Evolutionary conservation across 805 yeast species (phyloP), one percentile per base, ranked within the genome.

Genomic region (Middelhovenomyces tepae): DNA sequence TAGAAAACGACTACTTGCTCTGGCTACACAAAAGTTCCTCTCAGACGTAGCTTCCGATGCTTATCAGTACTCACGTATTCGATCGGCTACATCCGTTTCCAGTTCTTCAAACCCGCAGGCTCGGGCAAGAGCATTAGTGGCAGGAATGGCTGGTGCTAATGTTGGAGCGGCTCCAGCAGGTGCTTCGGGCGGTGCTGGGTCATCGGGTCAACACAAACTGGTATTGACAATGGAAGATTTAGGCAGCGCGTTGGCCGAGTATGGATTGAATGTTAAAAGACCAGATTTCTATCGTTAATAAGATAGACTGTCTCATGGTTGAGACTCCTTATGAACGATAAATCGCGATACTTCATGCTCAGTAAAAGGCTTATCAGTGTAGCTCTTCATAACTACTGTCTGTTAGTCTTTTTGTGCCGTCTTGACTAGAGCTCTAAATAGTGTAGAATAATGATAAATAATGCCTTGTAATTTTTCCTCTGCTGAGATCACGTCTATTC

Each of bases 11-110:
- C 62, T 91, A 22, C 64, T 91, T 31, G 96, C 97, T 0, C 64
- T 91, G 36, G 97, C 98, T 1, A 91, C 98, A 0, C 98, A 93
- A 51, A 91, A 91, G 53, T 91, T 91, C 54, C 71, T 91, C 17
- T 75, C 87, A 40, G 98, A 91, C 54, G 78, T 91, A 19, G 95
- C 98, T 1, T 84, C 86, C 10, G 97, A 91, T 52, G 96, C 98
- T 0, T 91, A 85, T 53, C 98, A 91, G 54, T 87, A 85, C 53
- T 82, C 95, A 6, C 66, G 97, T 40, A 91, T 91, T 44, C 70
- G 97, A 42, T 83, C 91, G n/a, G 66, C 83, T 4, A 75, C 85
- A 8, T 75, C 95, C 0, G 93, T 87, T n/a, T 77, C 82, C 48
- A 78, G 79, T 47, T 75, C 94, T 4, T 68, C 82, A 27, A 84